Evolutionary conservation across 306 rosid genomes (phyloP), one percentile per base, ranked within the genome.

Genomic region (Vachellia collinsii): DNA sequence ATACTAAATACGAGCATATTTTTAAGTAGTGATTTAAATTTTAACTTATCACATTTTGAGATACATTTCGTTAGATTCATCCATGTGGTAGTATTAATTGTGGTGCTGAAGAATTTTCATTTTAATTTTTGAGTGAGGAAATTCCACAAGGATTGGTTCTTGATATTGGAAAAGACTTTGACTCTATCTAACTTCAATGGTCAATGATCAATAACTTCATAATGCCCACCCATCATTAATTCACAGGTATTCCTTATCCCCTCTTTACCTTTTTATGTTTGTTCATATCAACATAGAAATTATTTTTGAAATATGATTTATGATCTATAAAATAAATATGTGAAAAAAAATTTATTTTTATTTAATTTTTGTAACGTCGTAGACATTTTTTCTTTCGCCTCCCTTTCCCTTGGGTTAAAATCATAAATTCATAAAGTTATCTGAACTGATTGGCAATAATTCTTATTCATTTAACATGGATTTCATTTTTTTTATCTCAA

Each of bases 161-260:
- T 29, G n/a, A 62, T 54, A 12, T 13, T 29, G 41, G 42, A 62
- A 62, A 48, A 72, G 71, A 69, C 72, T 39, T 81, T 46, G 85
- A 81, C 85, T 69, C 59, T 3, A 58, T 76, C 81, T n/a, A 58
- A 38, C 65, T 76, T n/a, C 43, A 9, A 48, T 38, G 53, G 66
- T 76, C 72, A 58, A 44, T 42, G 6, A 4, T 42, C 34, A 14
- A 12, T 51, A 14, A 11, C 43, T 12, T 38, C 25, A 34, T 36
- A 54, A 47, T 50, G 48, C 58, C 76, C 42, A 25, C 76, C 38
- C 37, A 58, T 75, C 41, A 22, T 51, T 47, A 36, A 72, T 44
- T 10, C 48, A 44, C 61, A 61, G 71, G 22, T 51, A 7, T 7
- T 14, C 19, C 22, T 14, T 13, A 17, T 11, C 53, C 14, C 56